These are phyloP conservation scores for Cylindrotheca fusiformis DNA, from an alignment of 108 stramenopile species.

Conservation along the genomic window DNA sequence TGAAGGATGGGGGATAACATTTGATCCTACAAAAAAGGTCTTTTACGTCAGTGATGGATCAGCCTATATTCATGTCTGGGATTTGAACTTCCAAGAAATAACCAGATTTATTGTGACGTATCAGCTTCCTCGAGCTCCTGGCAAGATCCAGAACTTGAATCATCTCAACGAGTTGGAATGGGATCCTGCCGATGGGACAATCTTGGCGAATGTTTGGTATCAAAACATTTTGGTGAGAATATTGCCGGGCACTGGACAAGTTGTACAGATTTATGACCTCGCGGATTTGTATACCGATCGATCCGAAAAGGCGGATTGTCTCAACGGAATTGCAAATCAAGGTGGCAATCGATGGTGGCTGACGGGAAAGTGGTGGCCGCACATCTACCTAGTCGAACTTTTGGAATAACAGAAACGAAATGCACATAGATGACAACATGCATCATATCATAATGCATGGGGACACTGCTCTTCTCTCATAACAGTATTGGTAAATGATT, in stretches of 20 bases:
- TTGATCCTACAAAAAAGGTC: constrained; percentile 39
- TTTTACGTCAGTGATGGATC: constrained; percentile 80
- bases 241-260: constrained; percentile 48
- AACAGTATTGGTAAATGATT: too few species aligned
- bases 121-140: background rate
- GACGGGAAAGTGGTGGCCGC: constrained; percentile 78
- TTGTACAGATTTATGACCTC: constrained; percentile 59
- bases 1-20: constrained; percentile 88
- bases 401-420: constrained; percentile 1
- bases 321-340: constrained; percentile 79
- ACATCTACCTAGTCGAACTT: constrained; percentile 63
- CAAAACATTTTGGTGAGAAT: constrained; percentile 66
- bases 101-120: constrained; percentile 11
- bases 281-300: constrained; percentile 24
- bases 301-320: constrained; percentile 37
- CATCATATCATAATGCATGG: too few species aligned
- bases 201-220: constrained; percentile 78
- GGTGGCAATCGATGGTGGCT: constrained; percentile 53
- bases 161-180: constrained; percentile 73
- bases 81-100: constrained; percentile 40
- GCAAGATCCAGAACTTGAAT: background rate
- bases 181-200: constrained; percentile 30
- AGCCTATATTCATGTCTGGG: constrained; percentile 58
- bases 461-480: too few species aligned
- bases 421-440: too few species aligned